A percentile compares a stretch with the other conserved stretches of the same genome.
Conservation (phyloP, 2,329 filamentous ascomycete genomes). For the Colletotrichum cuscutae region DNA sequence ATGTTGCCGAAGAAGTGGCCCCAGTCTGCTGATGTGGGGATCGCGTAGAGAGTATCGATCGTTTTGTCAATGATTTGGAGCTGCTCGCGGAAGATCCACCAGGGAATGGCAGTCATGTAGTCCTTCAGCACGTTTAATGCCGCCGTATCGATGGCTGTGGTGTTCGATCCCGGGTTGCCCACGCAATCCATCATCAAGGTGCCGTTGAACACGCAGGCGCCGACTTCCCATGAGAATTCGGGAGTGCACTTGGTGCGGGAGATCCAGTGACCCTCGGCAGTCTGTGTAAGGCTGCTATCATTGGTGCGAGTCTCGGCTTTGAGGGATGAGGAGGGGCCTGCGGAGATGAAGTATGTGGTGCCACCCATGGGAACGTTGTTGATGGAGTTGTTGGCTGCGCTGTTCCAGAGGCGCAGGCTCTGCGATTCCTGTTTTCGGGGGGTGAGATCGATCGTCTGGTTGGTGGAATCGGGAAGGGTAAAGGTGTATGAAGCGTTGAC, state of each 20-base stretch:
- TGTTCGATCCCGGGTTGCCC: not conserved
- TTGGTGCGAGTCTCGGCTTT: not conserved
- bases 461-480: slow-evolving; percentile 6
- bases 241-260: slow-evolving; percentile 15
- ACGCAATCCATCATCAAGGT: slow-evolving; percentile 12
- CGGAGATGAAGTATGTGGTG: slow-evolving; percentile 19
- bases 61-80: slow-evolving; percentile 11
- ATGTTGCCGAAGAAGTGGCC: slow-evolving; percentile 22
- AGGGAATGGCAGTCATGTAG: slow-evolving; percentile 18
- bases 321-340: not conserved
- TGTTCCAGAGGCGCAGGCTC: slow-evolving; percentile 5
- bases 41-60: slow-evolving; percentile 2
- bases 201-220: slow-evolving; percentile 8
- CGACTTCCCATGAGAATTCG: slow-evolving; percentile 6
- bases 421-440: not conserved
- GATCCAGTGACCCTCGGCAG: slow-evolving; percentile 14
- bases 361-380: not conserved
- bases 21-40: not conserved
- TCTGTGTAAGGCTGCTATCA: not conserved
- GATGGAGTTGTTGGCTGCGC: not conserved
- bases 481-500: slow-evolving; percentile 5
- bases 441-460: not conserved
- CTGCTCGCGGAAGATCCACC: not conserved
- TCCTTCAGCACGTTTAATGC: not conserved
- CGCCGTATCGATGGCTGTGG: not conserved